A percentile compares a stretch with the other conserved stretches of the same genome.
Conservation (phyloP, 2,329 filamentous ascomycete genomes). For the Aspergillus sp. region DNA sequence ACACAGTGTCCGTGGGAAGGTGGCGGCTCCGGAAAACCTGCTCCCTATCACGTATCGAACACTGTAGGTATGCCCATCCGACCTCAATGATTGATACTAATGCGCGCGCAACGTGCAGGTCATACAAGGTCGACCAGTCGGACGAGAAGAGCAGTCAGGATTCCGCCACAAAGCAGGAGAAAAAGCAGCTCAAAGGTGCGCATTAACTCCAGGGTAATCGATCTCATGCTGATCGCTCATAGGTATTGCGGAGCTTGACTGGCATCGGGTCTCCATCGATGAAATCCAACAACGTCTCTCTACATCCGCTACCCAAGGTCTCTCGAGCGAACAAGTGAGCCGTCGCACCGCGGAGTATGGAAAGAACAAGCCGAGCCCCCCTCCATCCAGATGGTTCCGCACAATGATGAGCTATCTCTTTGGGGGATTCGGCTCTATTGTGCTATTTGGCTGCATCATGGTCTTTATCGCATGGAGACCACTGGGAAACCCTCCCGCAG, state of each 20-base stretch:
- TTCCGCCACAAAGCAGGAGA: not conserved
- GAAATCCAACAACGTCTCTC: conserved; percentile 62
- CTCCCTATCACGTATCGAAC: not conserved
- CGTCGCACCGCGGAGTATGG: conserved; percentile 61
- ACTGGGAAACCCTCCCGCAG: conserved; percentile 67
- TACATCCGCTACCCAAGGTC: conserved; percentile 56
- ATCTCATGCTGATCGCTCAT: not conserved
- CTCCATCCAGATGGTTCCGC: conserved; percentile 59
- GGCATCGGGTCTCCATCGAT: conserved; percentile 61
- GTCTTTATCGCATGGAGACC: conserved; percentile 78
- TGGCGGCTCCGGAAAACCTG: not conserved
- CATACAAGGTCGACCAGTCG: not conserved
- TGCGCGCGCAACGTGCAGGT: not conserved
- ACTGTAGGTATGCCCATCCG: not conserved
- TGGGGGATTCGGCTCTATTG: conserved; percentile 71
- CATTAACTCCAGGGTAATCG: too few relatives aligned
- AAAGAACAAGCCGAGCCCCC: conserved; percentile 64
- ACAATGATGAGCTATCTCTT: conserved; percentile 70
- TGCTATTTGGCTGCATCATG: conserved; percentile 66
- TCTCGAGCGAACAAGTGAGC: conserved; percentile 59
- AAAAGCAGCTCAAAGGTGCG: not conserved
- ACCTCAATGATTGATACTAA: not conserved
- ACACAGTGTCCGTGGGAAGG: not conserved
- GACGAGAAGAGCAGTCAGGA: not conserved
- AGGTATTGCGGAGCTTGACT: conserved; percentile 60